Conservation (phyloP, 2,329 filamentous ascomycete species). For the Huntiella abstrusa region DNA sequence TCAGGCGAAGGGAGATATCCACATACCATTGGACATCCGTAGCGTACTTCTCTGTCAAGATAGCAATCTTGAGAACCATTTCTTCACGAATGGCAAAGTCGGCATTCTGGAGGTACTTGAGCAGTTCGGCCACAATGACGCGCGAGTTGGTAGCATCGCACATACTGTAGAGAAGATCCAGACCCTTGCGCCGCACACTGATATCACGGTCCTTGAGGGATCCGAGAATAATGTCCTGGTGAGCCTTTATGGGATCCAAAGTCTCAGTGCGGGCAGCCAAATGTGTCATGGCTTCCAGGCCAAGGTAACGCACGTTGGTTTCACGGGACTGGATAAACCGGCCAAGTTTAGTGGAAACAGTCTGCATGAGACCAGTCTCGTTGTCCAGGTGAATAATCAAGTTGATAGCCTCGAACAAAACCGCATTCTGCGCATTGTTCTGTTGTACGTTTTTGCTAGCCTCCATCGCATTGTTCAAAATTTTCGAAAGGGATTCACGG, state of each 20-base stretch:
- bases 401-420: conserved; percentile 96
- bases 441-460: conserved; percentile 97
- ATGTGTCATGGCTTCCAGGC: conserved; percentile 95
- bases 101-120: conserved; percentile 87
- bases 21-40: conserved; percentile 99
- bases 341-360: conserved; percentile 77
- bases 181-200: conserved; percentile 83
- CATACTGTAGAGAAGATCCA: conserved; percentile 98
- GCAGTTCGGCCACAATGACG: conserved; percentile 77
- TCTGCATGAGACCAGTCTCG: conserved; percentile 84
- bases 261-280: conserved; percentile 85
- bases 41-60: conserved; percentile 94
- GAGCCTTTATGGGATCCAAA: conserved; percentile 91
- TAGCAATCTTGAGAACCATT: conserved; percentile 98
- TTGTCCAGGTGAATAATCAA: conserved; percentile 95
- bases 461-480: conserved; percentile 79
- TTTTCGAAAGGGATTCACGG: conserved; percentile 74
- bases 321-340: conserved; percentile 94
- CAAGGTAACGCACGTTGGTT: conserved; percentile 92
- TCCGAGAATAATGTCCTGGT: conserved; percentile 88
- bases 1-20: conserved; percentile 82
- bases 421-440: conserved; percentile 96
- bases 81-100: conserved; percentile 97
- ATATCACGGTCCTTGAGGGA: conserved; percentile 92
- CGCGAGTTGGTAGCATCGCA: conserved; percentile 90